Percentiles rank a stretch among this genome's conserved stretches.
These are phyloP conservation scores for Rhodotorula sp. DNA, from an alignment of 1,284 basidiomycete genomes.

Conservation along the genomic window DNA sequence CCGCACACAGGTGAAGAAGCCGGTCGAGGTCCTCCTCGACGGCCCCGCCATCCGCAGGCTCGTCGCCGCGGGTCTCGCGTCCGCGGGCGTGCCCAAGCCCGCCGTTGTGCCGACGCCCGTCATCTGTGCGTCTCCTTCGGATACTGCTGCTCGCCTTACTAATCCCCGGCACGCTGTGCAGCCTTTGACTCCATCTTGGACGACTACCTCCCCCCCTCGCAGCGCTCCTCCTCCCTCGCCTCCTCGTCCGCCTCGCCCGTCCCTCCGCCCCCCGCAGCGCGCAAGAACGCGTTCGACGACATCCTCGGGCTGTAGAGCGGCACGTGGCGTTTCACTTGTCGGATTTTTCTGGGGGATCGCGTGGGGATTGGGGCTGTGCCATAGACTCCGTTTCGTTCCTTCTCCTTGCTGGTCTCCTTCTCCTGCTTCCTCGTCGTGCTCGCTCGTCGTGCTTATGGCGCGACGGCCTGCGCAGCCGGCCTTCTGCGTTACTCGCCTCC, in stretches of 20 bases:
- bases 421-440: too few relatives aligned
- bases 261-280: constrained; percentile 6
- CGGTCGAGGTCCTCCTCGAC: constrained; percentile 28
- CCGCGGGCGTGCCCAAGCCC: constrained; percentile 2
- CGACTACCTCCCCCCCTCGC: constrained; percentile 36
- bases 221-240: constrained; percentile 12
- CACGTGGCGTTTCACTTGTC: background rate
- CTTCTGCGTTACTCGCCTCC: background rate
- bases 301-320: constrained; percentile 27
- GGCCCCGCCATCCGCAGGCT: constrained; percentile 30
- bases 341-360: background rate
- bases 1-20: constrained; percentile 9
- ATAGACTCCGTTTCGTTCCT: constrained; percentile 1
- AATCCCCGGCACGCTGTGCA: too few relatives aligned
- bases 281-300: constrained; percentile 28
- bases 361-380: background rate
- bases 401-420: too few relatives aligned
- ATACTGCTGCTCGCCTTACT: background rate
- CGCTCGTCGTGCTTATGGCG: too few relatives aligned
- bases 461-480: too few relatives aligned
- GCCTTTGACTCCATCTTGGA: constrained; percentile 41
- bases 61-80: constrained; percentile 32
- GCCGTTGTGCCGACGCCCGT: background rate
- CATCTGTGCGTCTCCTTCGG: background rate
- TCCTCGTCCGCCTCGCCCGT: constrained; percentile 2